These are phyloP conservation scores for Ustilago loliicola DNA, from an alignment of 1,284 basidiomycete genomes.

Conservation along the genomic window DNA sequence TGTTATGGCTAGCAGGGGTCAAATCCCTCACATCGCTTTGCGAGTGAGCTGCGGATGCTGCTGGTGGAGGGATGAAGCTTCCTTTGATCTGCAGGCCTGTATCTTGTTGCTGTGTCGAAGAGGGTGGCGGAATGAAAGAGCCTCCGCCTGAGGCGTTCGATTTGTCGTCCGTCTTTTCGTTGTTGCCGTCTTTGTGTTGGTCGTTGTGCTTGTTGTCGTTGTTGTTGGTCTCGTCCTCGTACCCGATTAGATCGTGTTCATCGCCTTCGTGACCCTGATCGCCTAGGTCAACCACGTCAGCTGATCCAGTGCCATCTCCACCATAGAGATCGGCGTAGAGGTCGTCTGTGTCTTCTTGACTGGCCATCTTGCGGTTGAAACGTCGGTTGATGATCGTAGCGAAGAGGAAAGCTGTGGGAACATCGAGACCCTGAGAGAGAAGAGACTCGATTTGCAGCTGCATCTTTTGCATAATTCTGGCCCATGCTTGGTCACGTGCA, in stretches of 20 bases:
- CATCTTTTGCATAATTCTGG: conserved; percentile 8
- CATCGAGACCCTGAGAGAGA: conserved; percentile 2
- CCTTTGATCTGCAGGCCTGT: conserved; percentile 48
- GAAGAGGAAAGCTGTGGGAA: background rate
- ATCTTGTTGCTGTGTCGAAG: conserved; percentile 20
- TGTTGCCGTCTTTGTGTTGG: conserved; percentile 1
- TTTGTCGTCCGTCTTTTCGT: conserved; percentile 11
- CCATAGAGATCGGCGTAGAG: conserved; percentile 65
- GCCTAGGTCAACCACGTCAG: conserved; percentile 42
- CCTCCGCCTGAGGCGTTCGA: conserved; percentile 12
- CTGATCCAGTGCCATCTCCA: conserved; percentile 33
- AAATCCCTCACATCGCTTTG: conserved; percentile 39
- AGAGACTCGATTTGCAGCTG: background rate
- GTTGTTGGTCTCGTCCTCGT: conserved; percentile 30
- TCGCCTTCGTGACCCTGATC: conserved; percentile 29
- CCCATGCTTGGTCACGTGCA: conserved; percentile 41
- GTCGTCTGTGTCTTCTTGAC: conserved; percentile 59
- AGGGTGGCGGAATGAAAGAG: conserved; percentile 44
- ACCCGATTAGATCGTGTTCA: conserved; percentile 49
- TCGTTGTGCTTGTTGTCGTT: conserved; percentile 2
- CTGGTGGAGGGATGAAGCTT: conserved; percentile 50
- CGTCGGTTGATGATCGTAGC: background rate
- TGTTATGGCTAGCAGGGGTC: conserved; percentile 35
- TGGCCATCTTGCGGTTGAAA: conserved; percentile 35
- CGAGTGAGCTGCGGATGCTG: conserved; percentile 20